Base-by-base conservation (phyloP, 768 basidiomycete genomes). In the Agrocybe chaxingu region DNA sequence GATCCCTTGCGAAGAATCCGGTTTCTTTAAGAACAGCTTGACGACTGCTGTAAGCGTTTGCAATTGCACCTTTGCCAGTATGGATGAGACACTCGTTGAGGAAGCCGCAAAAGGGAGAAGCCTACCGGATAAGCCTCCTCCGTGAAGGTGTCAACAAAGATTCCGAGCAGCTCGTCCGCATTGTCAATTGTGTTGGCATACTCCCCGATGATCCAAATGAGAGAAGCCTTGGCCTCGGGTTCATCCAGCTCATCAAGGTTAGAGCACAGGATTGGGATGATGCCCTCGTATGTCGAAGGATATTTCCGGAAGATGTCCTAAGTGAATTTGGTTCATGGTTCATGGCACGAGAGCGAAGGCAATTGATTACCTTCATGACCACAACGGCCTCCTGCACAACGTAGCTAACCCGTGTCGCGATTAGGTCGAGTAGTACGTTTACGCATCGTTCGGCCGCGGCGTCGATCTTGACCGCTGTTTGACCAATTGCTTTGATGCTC, bases 181-280 rank as follows among this genome's bases (percentile, higher is more conserved):
- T 99, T 99, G 58, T 95, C 92, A 56, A 98, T 98, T 72, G 93
- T 96, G 67, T 89, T 88, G 3, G 96, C 94, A 60, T 99, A 98
- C 71, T 98, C 94, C 50, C 96, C 96, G 57, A 98, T 94, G 60
- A 99, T 98, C 96, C 97, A 99, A 65, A 99, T 98, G 44, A 99
- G 75, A 2, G 95, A 95, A 1, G 95, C 92, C 64, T 98, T 98
- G 2, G 97, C 96, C 65, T 99, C 96, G 8, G 96, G 97, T 63
- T 99, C 97, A 61, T 98, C 96, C 31, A 99, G 74, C 60, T 97
- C 95, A 52, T 99, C 96, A 10, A 98, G 83, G 62, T 94, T 96
- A 1, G 91, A 85, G 60, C 95, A 99, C 10, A 99, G 71, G 0
- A 88, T 93, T 0, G 95, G 96, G 57, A 99, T 98, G 62, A 97